Evolutionary conservation across 345 rosid genomes (phyloP).

Genomic region (Pugionium dolabratum): DNA sequence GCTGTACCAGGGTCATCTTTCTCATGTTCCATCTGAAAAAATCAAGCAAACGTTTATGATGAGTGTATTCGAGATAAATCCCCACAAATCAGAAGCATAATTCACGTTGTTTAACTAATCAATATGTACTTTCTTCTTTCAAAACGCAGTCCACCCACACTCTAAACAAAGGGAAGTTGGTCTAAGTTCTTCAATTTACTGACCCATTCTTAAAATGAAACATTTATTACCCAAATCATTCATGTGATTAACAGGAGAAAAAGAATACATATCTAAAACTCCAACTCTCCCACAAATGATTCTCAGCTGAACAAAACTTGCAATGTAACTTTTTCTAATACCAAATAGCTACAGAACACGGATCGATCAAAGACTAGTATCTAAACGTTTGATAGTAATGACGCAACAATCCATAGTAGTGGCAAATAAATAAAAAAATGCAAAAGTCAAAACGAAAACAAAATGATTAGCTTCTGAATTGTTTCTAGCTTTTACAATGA

Average conservation of each 20-base stretch:
- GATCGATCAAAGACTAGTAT: background rate
- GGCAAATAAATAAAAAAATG: background rate
- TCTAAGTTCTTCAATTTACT: background rate
- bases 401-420: background rate
- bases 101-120: background rate
- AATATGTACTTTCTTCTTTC: background rate
- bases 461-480: background rate
- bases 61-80: conserved; percentile 11
- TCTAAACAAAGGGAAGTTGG: background rate
- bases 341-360: background rate
- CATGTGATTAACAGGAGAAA: background rate
- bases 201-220: background rate
- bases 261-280: background rate
- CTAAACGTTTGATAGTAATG: background rate
- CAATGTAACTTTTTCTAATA: background rate
- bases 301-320: background rate
- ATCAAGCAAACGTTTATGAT: background rate
- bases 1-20: conserved; percentile 43
- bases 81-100: conserved; percentile 1
- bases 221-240: background rate
- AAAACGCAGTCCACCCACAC: background rate
- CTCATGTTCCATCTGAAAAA: conserved; percentile 61
- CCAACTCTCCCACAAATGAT: background rate
- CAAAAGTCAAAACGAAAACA: background rate
- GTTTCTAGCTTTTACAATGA: background rate